Evolutionary conservation across 495 filamentous ascomycete genomes (phyloP).

Genomic region (Wilcoxina mikolae): DNA sequence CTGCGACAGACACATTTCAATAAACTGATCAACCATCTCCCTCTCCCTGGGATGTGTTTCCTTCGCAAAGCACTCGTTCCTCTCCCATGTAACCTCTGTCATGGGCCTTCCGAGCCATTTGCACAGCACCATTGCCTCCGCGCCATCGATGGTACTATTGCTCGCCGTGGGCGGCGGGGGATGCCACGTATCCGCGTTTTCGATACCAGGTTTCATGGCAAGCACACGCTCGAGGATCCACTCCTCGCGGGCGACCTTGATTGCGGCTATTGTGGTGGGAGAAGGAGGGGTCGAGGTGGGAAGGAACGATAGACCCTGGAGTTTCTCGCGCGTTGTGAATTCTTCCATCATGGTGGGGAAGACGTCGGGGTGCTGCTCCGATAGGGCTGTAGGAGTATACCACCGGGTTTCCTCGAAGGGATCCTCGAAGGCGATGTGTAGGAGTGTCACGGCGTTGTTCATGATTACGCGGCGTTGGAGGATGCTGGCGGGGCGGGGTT

Average conservation of each 20-base stretch:
- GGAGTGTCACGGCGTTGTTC: conserved; percentile 13
- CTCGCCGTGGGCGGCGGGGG: not conserved
- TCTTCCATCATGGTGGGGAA: conserved; percentile 10
- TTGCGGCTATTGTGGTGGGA: not conserved
- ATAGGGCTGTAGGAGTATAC: conserved; percentile 12
- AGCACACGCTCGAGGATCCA: conserved; percentile 27
- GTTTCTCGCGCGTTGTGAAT: conserved; percentile 10
- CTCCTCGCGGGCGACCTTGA: conserved; percentile 17
- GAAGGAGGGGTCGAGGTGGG: not conserved
- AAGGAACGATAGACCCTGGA: not conserved
- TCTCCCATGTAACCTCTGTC: conserved; percentile 17
- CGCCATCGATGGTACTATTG: not conserved
- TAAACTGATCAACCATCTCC: not conserved
- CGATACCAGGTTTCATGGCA: not conserved
- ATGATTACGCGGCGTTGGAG: conserved; percentile 16
- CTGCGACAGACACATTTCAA: not conserved
- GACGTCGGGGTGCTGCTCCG: not conserved
- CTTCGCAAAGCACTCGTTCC: not conserved
- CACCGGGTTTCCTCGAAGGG: conserved; percentile 14
- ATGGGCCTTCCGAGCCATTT: conserved; percentile 22
- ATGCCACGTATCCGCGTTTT: conserved; percentile 4
- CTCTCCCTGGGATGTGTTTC: not conserved
- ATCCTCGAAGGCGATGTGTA: conserved; percentile 22
- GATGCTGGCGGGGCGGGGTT: conserved; percentile 21
- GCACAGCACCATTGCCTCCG: conserved; percentile 8